phyloP scores from a whole-genome alignment of 2,329 filamentous ascomycete species.

The Phyllosticta citribraziliensis region DNA sequence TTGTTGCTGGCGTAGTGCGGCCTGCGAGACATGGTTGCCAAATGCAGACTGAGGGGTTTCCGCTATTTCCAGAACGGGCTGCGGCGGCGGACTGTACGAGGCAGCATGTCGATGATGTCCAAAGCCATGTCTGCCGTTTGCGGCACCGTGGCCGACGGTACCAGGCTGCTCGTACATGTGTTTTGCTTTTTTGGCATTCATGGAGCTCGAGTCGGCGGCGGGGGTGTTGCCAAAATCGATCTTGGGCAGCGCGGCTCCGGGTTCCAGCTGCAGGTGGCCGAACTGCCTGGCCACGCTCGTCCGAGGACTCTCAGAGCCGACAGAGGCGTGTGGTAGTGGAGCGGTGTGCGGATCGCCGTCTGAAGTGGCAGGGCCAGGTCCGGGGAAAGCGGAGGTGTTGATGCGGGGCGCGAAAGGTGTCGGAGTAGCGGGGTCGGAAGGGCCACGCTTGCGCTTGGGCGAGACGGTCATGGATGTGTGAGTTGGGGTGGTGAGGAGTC shows the following conservation, averaged over 20 bases:
- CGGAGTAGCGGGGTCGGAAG: constrained; percentile 8
- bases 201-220: neutral
- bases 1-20: neutral
- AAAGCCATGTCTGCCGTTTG: neutral
- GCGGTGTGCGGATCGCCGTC: constrained; percentile 7
- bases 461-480: constrained; percentile 4
- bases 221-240: constrained; percentile 1
- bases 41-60: constrained; percentile 5
- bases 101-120: neutral
- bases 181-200: constrained; percentile 5
- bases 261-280: constrained; percentile 2
- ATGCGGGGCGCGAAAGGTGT: constrained; percentile 10
- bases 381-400: constrained; percentile 9
- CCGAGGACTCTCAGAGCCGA: constrained; percentile 8
- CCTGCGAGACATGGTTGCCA: neutral
- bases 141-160: neutral
- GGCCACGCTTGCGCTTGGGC: constrained; percentile 11
- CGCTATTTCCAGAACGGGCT: constrained; percentile 7
- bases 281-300: constrained; percentile 5
- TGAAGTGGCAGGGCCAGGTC: neutral
- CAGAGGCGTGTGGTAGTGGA: neutral
- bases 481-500: neutral
- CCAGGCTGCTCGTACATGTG: neutral
- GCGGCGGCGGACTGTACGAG: neutral
- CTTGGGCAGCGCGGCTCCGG: neutral